phyloP scores from a whole-genome alignment of 495 filamentous ascomycete genomes.

The Beverwykella pulmonaria region DNA sequence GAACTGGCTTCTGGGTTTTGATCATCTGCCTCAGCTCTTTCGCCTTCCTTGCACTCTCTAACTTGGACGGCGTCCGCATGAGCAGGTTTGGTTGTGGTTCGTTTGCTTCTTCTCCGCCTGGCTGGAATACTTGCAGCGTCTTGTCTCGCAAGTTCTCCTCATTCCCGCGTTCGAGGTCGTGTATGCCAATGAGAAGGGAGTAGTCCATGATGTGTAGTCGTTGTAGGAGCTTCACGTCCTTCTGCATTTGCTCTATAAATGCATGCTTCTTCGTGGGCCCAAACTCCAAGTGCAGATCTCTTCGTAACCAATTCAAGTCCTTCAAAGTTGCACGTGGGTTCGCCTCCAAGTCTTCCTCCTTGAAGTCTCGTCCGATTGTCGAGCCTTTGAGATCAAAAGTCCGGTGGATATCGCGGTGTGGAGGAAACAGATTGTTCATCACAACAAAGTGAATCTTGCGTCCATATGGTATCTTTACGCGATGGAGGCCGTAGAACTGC shows the following conservation, averaged over 20 bases:
- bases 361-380: conserved; percentile 87
- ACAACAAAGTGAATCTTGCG: conserved; percentile 99
- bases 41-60: conserved; percentile 91
- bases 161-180: conserved; percentile 85
- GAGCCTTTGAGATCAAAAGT: conserved; percentile 99
- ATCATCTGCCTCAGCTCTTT: conserved; percentile 89
- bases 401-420: conserved; percentile 94
- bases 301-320: conserved; percentile 93
- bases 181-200: conserved; percentile 90
- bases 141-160: conserved; percentile 95
- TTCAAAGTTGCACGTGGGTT: conserved; percentile 95
- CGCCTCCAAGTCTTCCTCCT: conserved; percentile 80
- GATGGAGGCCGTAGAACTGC: conserved; percentile 96
- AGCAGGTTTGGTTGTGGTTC: conserved; percentile 61
- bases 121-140: conserved; percentile 92
- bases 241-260: conserved; percentile 85
- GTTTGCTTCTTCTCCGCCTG: conserved; percentile 68
- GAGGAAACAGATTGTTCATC: conserved; percentile 99
- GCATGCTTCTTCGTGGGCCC: conserved; percentile 81
- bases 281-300: conserved; percentile 81
- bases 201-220: conserved; percentile 97
- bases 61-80: conserved; percentile 88
- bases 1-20: conserved; percentile 87
- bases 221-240: conserved; percentile 83
- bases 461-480: conserved; percentile 97